Evolutionary conservation across 2,329 filamentous ascomycete genomes (phyloP), one percentile per base, ranked within the genome.

Genomic region (Colletotrichum sojae): DNA sequence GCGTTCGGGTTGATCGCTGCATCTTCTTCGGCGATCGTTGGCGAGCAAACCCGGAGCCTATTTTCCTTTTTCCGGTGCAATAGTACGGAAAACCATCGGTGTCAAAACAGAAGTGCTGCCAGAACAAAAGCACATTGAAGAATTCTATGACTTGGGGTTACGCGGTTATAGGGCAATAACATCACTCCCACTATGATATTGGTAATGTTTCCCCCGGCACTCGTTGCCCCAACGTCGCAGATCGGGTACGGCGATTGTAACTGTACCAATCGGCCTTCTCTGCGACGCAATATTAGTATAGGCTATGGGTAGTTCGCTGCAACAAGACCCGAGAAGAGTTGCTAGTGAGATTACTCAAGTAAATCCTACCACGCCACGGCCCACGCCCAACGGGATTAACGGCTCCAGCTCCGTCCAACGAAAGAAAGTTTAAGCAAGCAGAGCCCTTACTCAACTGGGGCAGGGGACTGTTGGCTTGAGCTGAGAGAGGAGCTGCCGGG

Each of bases 351-450:
- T 51, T 60, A n/a, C 48, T 15, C 48, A 39, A 43, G 43, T 20
- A 9, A 36, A 36, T 36, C 31, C 31, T 16, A 36, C 36, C 40
- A 36, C 36, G 25, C n/a, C 18, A 54, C 15, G 13, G 12, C 20
- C n/a, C 18, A 54, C 15, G 13, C 18, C 20, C 16, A 43, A 48
- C 31, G 51, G 16, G 43, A 63, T 36, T 39, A 5, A 51, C 57
- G 55, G 49, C 51, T 22, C 51, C 40, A 25, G 31, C 16, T 46
- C 52, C 59, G 43, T 57, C 18, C 20, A 39, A 9, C n/a, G 46
- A 15, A 52, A 56, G 48, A 51, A 43, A 67, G 39, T 43, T 56
- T 31, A 49, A 45, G 39, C 63, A 61, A 43, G 63, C 49, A 55
- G 20, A 18, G 57, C 40, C 65, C 65, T 58, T 68, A 53, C 12